These are phyloP conservation scores for Aspergillus brunneoviolaceus DNA, from an alignment of 2,329 filamentous ascomycete genomes.

Conservation along the genomic window DNA sequence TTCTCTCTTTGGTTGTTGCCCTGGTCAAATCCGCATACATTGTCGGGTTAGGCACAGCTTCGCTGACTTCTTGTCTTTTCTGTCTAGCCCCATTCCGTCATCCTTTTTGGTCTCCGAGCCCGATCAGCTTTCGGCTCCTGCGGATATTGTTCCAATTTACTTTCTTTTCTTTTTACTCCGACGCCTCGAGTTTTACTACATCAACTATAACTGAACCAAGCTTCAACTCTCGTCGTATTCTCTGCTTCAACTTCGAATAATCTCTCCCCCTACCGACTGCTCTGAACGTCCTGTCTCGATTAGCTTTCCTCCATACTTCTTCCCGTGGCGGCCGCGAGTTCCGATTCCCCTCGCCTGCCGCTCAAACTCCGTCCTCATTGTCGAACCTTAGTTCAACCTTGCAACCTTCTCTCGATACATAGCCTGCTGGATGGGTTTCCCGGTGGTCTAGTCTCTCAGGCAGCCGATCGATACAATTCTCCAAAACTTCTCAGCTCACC, in stretches of 20 bases:
- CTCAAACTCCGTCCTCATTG: background rate
- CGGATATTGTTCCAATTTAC: background rate
- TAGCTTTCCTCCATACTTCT: slow-evolving; percentile 6
- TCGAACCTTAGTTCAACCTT: background rate
- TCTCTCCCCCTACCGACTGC: background rate
- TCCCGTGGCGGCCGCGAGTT: slow-evolving; percentile 12
- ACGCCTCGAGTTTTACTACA: background rate
- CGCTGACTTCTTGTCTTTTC: background rate
- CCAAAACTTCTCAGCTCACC: slow-evolving; percentile 22
- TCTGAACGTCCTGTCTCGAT: background rate
- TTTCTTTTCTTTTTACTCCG: background rate
- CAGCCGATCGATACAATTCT: slow-evolving; percentile 13
- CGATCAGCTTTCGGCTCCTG: background rate
- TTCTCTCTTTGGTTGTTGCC: slow-evolving; percentile 14
- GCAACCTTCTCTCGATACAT: background rate
- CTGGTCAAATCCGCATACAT: too few relatives aligned
- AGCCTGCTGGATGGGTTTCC: slow-evolving; percentile 23
- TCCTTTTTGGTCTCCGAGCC: background rate
- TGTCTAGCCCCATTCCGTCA: background rate
- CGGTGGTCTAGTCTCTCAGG: slow-evolving; percentile 5
- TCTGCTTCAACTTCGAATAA: background rate
- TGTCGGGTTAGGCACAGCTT: background rate
- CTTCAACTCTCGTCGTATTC: slow-evolving; percentile 3
- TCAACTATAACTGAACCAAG: slow-evolving; percentile 3
- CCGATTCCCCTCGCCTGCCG: slow-evolving; percentile 5